Evolutionary conservation across 2,329 filamentous ascomycete species (phyloP), one percentile per base, ranked within the genome.

Genomic region (Alternaria sp.): DNA sequence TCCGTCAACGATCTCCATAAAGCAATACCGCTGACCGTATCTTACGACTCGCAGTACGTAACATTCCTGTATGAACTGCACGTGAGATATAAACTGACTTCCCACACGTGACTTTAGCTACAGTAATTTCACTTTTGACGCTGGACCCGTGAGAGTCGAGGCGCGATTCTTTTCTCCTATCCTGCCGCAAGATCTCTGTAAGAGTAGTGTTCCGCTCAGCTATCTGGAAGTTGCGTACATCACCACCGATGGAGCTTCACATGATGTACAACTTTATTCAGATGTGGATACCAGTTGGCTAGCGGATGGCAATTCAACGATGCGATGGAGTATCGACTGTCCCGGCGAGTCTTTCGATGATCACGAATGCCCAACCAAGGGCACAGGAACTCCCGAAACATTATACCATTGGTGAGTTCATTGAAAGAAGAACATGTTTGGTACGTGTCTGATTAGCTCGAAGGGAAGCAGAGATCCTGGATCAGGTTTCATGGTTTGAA

Each of bases 201-300:
- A 48, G 44, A 48, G 44, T 18, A 48, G 44, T 48, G 20, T 34
- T 34, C 44, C 44, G 28, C 44, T 48, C n/a, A 48, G 44, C 44
- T 48, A 32, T 22, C 8, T 48, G 28, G 28, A 34, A 48, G 18
- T 48, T 11, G 44, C 30, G 18, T 34, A 3, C 3, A 28, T n/a
- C 18, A 28, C 28, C 44, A 48, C 44, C 8, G 44, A 48, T 11
- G 18, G 20, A n/a, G 7, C 34, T 11, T 16, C 44, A n/a, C 44
- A 48, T 34, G 7, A 48, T 34, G 44, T 48, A 48, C 28, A 48
- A 11, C 18, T 48, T 28, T 48, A 48, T 32, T 48, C 44, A 22
- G 44, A 34, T n/a, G 18, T 48, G 5, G 44, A 48, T 16, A 20
- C 18, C 28, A 48, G 4, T 2, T 34, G 44, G 28, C 28, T 48